phyloP scores from a whole-genome alignment of 2,329 filamentous ascomycete species.

The Mycocentrospora acerina region DNA sequence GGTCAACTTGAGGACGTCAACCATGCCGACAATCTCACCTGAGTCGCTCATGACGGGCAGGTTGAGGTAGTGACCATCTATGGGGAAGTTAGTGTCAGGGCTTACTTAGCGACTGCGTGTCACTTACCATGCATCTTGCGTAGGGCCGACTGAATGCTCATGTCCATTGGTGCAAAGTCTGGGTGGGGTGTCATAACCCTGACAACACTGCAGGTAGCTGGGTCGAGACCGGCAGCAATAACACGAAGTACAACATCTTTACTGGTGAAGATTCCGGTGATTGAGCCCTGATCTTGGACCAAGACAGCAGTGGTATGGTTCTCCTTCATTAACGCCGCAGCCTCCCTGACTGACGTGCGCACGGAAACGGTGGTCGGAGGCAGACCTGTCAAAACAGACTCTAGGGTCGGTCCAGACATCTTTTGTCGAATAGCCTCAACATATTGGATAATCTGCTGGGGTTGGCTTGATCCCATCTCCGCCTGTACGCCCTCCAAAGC shows the following conservation, averaged over 20 bases:
- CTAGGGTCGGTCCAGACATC: conserved; percentile 96
- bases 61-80: conserved; percentile 97
- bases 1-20: conserved; percentile 96
- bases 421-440: conserved; percentile 92
- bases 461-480: conserved; percentile 91
- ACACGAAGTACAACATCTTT: conserved; percentile 98
- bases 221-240: conserved; percentile 94
- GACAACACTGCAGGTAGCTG: conserved; percentile 92
- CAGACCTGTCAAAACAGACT: conserved; percentile 87
- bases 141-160: conserved; percentile 97
- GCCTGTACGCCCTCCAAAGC: conserved; percentile 97
- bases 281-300: conserved; percentile 94
- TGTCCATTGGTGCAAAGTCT: conserved; percentile 97
- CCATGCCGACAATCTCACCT: conserved; percentile 98
- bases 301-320: conserved; percentile 96
- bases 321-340: conserved; percentile 95
- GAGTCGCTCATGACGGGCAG: conserved; percentile 96
- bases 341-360: conserved; percentile 93
- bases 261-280: conserved; percentile 98
- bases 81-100: conserved; percentile 14
- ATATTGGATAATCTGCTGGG: conserved; percentile 98
- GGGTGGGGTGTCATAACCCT: conserved; percentile 99
- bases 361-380: conserved; percentile 95
- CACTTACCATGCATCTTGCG: conserved; percentile 95
- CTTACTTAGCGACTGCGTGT: not conserved